Percentiles rank a stretch among this genome's conserved stretches.
Evolutionary conservation across 306 rosid genomes (phyloP).

Genomic region (Trichosanthes cucumerina): DNA sequence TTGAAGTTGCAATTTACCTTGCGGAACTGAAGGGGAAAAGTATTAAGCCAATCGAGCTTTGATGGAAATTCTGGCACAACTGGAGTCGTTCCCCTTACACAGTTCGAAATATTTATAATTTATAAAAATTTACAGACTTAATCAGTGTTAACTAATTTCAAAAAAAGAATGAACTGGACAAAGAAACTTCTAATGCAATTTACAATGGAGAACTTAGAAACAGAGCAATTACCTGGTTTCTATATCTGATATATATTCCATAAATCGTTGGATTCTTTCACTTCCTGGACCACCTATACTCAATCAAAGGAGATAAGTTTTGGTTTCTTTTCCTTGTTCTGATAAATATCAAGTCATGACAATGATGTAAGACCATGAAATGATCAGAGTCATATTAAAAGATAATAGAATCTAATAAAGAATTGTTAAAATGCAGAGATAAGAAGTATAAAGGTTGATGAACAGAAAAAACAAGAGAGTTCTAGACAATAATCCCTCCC

Average conservation of each 20-base stretch:
- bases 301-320: slow-evolving; percentile 12
- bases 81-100: slow-evolving; percentile 54
- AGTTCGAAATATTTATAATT: slow-evolving; percentile 18
- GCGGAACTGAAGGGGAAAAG: slow-evolving; percentile 76
- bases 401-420: not conserved
- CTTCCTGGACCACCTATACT: slow-evolving; percentile 39
- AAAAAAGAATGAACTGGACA: not conserved
- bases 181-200: not conserved
- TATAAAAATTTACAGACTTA: not conserved
- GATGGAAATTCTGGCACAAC: slow-evolving; percentile 86
- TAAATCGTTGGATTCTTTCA: slow-evolving; percentile 72
- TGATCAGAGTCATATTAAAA: not conserved
- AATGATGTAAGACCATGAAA: slow-evolving; percentile 16
- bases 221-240: slow-evolving; percentile 56
- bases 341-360: slow-evolving; percentile 1
- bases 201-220: slow-evolving; percentile 1
- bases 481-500: not conserved
- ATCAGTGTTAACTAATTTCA: not conserved
- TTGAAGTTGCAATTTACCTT: slow-evolving; percentile 41
- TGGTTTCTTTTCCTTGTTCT: slow-evolving; percentile 10
- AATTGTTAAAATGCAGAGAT: not conserved
- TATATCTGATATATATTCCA: slow-evolving; percentile 69
- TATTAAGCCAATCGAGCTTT: slow-evolving; percentile 89
- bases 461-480: not conserved
- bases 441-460: not conserved